These are phyloP conservation scores for Mucor mucedo DNA, from an alignment of 371 early-diverging fungal species.

Conservation along the genomic window DNA sequence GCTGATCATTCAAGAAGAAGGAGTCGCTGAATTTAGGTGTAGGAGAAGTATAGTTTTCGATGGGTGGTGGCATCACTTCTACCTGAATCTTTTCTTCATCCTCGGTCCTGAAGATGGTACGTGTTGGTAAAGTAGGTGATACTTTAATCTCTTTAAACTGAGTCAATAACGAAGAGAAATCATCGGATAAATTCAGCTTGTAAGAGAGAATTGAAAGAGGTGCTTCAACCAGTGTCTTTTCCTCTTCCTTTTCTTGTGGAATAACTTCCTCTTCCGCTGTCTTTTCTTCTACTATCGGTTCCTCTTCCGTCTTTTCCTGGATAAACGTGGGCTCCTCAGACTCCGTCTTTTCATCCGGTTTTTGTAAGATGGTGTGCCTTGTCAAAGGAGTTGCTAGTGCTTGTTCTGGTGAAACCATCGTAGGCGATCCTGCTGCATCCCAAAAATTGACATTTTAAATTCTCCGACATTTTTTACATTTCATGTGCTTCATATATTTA, in stretches of 20 bases:
- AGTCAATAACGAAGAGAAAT: constrained; percentile 27
- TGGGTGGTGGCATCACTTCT: not conserved
- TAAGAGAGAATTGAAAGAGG: constrained; percentile 16
- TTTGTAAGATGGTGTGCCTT: not conserved
- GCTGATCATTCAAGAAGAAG: not conserved
- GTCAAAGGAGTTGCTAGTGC: not conserved
- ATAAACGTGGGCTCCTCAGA: not conserved
- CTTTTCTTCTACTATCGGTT: constrained; percentile 4
- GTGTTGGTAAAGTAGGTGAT: not conserved
- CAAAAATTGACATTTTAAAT: constrained; percentile 6
- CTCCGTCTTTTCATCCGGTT: constrained; percentile 7
- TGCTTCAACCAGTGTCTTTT: constrained; percentile 15
- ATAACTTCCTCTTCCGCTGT: not conserved
- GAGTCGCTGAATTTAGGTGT: constrained; percentile 3
- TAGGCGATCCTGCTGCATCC: not conserved
- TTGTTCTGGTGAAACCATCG: not conserved
- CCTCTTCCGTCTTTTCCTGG: not conserved
- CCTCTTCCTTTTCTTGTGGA: not conserved
- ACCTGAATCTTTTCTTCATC: constrained; percentile 11
- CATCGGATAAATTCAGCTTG: constrained; percentile 27
- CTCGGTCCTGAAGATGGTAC: not conserved
- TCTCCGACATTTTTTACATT: constrained; percentile 9
- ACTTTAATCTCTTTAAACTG: constrained; percentile 24
- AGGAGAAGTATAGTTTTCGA: not conserved
- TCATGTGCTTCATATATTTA: constrained; percentile 4